A percentile compares a stretch with the other conserved stretches of the same genome.
Conservation (phyloP, 352 stramenopile genomes). For the Vaucheria bursata region DNA sequence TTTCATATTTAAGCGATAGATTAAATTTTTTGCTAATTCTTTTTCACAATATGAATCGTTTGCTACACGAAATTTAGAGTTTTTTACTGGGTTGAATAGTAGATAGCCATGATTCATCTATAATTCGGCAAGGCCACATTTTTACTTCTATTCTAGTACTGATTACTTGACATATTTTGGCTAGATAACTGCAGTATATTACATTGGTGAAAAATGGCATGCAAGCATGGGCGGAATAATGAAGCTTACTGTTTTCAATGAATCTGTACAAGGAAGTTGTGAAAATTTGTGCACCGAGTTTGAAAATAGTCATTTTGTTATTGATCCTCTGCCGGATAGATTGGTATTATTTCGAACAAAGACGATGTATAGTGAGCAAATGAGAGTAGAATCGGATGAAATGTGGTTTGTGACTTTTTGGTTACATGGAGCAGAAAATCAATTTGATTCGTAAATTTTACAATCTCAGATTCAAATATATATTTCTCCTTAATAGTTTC, state of each 20-base stretch:
- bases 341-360: constrained; percentile 38
- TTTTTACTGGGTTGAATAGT: too few relatives aligned
- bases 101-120: too few relatives aligned
- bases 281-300: neutral
- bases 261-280: neutral
- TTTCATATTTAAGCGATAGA: too few relatives aligned
- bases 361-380: constrained; percentile 21
- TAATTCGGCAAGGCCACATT: neutral
- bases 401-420: constrained; percentile 19
- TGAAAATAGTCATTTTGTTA: neutral
- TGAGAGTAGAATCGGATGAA: constrained; percentile 4
- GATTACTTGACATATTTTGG: neutral
- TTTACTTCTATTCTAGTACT: neutral
- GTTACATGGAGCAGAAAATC: constrained; percentile 39
- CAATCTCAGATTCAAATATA: too few relatives aligned
- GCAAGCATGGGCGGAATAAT: neutral
- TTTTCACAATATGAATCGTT: too few relatives aligned
- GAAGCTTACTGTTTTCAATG: neutral
- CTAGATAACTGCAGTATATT: constrained; percentile 15
- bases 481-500: too few relatives aligned
- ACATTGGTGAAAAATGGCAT: constrained; percentile 13
- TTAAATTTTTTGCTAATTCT: too few relatives aligned
- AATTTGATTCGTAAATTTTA: too few relatives aligned
- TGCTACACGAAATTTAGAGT: too few relatives aligned
- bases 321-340: constrained; percentile 20